Evolutionary conservation across 78 protist species (phyloP), one percentile per base, ranked within the genome.

Genomic region (Diacronema lutheri): DNA sequence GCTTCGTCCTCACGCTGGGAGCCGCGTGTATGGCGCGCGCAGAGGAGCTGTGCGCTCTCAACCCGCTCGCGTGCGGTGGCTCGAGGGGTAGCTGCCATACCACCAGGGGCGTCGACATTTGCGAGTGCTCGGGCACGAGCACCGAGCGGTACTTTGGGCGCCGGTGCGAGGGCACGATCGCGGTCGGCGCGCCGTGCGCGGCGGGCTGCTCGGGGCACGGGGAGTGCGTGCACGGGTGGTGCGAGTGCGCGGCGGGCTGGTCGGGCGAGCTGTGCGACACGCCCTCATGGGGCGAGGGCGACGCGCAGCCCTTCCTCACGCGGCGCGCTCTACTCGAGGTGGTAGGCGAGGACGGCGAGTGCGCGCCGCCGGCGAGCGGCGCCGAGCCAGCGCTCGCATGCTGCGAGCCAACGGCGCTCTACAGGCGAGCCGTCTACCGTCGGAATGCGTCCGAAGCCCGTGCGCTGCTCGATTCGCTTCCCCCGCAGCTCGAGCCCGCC

Each of bases 231-330:
- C 21, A 68, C 46, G 76, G 76, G 23, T 38, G 16, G 10, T 68
- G 76, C 76, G 76, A 68, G 33, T 68, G 76, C 55, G 50, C 35
- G 25, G 16, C 11, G 4, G 76, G 76, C n/a, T 68, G 76, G 76
- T 44, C 37, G 21, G 76, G 76, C n/a, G 31, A 2, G n/a, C 50
- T 0, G 26, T 68, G 76, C 76, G 46, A 21, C 31, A 1, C 55
- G 11, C 35, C n/a, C 50, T 44, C 50, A 7, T 44, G 50, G 50
- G 50, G 50, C 50, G 50, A 44, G 50, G 55, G 50, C 5, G 13
- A 0, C 44, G 0, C 41, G 31, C 13, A 40, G 41, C 73, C 73
- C 31, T 33, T 65, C 41, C 73, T 65, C 31, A 33, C 73, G 7
- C 37, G 7, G 23, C 29, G 2, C 0, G 12, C 16, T 0, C 41